Conservation (phyloP, 2,329 filamentous ascomycete genomes). For the Fusarium abutilonis region DNA sequence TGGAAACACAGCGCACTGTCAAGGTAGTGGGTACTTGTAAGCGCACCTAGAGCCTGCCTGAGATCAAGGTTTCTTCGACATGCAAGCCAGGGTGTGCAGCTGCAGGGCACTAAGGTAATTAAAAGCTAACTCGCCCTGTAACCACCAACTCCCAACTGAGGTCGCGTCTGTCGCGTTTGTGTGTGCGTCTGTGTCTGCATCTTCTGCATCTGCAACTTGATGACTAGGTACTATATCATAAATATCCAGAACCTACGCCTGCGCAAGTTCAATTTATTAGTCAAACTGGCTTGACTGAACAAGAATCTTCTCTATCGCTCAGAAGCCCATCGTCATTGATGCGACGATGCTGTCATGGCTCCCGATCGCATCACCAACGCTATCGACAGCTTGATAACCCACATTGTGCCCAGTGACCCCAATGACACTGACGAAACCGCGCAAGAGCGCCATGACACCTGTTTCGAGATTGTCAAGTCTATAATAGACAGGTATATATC, state of each 20-base stretch:
- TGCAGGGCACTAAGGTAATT: conserved; percentile 11
- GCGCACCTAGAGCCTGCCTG: neutral
- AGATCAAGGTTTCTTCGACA: conserved; percentile 35
- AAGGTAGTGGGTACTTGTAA: conserved; percentile 43
- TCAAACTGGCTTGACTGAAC: neutral
- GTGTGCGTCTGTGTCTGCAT: conserved; percentile 10
- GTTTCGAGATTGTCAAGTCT: conserved; percentile 61
- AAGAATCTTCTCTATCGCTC: neutral
- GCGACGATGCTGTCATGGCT: conserved; percentile 65
- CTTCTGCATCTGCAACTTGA: conserved; percentile 10
- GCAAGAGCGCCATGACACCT: conserved; percentile 74
- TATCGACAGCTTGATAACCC: conserved; percentile 80
- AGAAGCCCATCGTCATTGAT: conserved; percentile 1
- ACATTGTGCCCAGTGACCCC: conserved; percentile 73
- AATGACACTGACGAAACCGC: conserved; percentile 73
- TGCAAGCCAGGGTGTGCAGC: conserved; percentile 1
- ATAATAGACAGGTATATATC: conserved; percentile 60
- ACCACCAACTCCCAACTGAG: conserved; percentile 31
- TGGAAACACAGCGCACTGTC: conserved; percentile 29
- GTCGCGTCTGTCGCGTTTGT: conserved; percentile 46
- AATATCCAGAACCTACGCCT: neutral
- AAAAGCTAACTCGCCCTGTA: conserved; percentile 22
- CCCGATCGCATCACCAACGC: conserved; percentile 78
- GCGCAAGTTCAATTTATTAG: neutral
- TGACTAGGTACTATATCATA: conserved; percentile 16